Conservation (phyloP, 352 stramenopile genomes). For the Phytophthora macrochlamydospora region DNA sequence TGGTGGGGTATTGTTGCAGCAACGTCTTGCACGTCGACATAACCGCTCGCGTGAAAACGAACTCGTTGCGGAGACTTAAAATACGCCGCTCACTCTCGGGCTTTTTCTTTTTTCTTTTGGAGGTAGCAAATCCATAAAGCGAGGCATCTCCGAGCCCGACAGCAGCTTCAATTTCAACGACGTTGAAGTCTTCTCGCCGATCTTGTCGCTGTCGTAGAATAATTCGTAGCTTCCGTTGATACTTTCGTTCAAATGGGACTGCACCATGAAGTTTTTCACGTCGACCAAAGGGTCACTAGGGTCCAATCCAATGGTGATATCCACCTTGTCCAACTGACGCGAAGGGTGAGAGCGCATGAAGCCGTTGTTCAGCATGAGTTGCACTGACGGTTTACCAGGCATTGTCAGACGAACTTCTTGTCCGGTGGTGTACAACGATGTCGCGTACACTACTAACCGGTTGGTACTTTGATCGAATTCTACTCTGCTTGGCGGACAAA, state of each 20-base stretch:
- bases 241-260: slow-evolving; percentile 41
- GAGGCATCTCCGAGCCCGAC: slow-evolving; percentile 32
- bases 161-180: slow-evolving; percentile 61
- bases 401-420: slow-evolving; percentile 41
- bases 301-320: slow-evolving; percentile 52
- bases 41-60: slow-evolving; percentile 49
- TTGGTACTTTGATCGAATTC: slow-evolving; percentile 31
- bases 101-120: slow-evolving; percentile 5
- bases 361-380: slow-evolving; percentile 58
- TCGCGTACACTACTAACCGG: slow-evolving; percentile 41
- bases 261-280: slow-evolving; percentile 47
- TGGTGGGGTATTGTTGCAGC: slow-evolving; percentile 42
- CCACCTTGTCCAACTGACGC: slow-evolving; percentile 41
- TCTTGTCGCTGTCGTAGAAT: slow-evolving; percentile 18
- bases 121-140: slow-evolving; percentile 35
- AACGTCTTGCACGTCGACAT: slow-evolving; percentile 48
- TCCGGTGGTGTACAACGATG: slow-evolving; percentile 25
- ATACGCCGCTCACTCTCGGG: slow-evolving; percentile 22
- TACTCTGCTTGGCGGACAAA: slow-evolving; percentile 32
- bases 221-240: slow-evolving; percentile 51
- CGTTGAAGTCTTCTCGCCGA: slow-evolving; percentile 20
- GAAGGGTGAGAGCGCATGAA: slow-evolving; percentile 30
- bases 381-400: slow-evolving; percentile 39
- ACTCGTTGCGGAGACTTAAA: slow-evolving; percentile 55
- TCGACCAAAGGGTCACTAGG: slow-evolving; percentile 35